These are phyloP conservation scores for Geotrichum citri-aurantii DNA, from an alignment of 1,139 yeast genomes.

Conservation along the genomic window DNA sequence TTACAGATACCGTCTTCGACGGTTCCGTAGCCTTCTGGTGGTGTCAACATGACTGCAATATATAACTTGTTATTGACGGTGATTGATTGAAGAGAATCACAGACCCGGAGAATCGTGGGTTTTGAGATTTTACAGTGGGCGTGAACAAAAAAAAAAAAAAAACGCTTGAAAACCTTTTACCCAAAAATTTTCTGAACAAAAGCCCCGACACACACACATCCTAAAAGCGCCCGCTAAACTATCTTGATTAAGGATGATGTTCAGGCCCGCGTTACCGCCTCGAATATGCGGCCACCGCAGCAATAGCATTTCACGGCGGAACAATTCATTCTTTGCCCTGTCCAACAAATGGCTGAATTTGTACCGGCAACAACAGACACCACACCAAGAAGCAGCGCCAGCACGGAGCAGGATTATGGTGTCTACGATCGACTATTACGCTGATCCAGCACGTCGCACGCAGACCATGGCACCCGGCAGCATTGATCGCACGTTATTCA, in stretches of 20 bases:
- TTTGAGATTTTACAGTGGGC: not conserved
- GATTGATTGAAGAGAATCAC: too few relatives aligned
- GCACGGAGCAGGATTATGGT: not conserved
- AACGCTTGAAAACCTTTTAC: not conserved
- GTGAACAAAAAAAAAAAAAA: not conserved
- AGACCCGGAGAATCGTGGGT: too few relatives aligned
- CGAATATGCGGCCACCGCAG: not conserved
- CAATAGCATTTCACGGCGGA: not conserved
- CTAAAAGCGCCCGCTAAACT: not conserved
- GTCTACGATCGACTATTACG: not conserved
- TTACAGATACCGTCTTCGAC: conserved; percentile 50
- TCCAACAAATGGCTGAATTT: conserved; percentile 15
- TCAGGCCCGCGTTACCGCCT: not conserved
- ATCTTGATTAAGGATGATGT: not conserved
- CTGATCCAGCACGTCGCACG: not conserved
- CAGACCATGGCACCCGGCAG: not conserved
- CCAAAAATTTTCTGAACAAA: not conserved
- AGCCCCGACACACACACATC: not conserved
- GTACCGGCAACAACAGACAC: not conserved
- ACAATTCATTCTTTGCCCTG: conserved; percentile 10
- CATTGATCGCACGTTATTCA: conserved; percentile 2
- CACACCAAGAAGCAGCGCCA: not conserved
- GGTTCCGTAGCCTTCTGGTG: conserved; percentile 56
- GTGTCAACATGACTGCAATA: conserved; percentile 43
- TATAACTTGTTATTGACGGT: not conserved